A percentile compares a stretch with the other conserved stretches of the same genome.
phyloP scores from a whole-genome alignment of 345 rosid genomes.

The Eucalyptus shirleyi region DNA sequence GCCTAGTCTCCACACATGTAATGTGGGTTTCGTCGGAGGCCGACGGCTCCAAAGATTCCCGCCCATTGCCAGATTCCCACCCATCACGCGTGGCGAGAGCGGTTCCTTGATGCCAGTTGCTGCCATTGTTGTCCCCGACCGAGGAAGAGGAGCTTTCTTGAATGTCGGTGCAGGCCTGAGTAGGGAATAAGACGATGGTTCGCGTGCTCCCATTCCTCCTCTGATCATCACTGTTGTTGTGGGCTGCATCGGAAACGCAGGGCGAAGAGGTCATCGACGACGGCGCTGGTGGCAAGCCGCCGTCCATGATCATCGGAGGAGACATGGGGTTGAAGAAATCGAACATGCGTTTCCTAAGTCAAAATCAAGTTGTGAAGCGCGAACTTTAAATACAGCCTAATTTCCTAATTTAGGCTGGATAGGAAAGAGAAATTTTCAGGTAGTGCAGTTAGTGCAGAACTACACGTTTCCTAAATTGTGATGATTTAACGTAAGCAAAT shows the following conservation, averaged over 20 bases:
- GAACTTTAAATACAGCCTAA: background rate
- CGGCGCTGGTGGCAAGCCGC: accelerated
- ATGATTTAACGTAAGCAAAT: background rate
- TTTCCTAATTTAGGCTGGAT: background rate
- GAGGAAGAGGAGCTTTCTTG: background rate
- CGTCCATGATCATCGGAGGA: background rate
- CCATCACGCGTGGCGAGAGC: background rate
- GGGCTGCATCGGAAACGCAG: background rate
- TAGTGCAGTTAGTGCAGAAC: background rate
- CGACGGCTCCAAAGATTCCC: background rate
- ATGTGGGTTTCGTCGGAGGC: background rate
- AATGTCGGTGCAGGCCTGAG: background rate
- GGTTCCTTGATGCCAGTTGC: background rate
- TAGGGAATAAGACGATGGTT: background rate
- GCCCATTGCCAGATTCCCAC: background rate
- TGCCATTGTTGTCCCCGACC: background rate
- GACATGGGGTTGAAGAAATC: background rate
- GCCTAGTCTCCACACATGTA: background rate
- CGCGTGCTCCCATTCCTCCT: background rate
- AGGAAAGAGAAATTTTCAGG: background rate
- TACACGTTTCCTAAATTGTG: background rate
- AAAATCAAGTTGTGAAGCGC: background rate
- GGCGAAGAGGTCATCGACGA: background rate
- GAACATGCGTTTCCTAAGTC: background rate
- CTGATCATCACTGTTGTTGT: background rate